Percentiles rank a stretch among this genome's conserved stretches.
phyloP scores from a whole-genome alignment of 371 early-diverging fungal species.

The Mucor lusitanicus region DNA sequence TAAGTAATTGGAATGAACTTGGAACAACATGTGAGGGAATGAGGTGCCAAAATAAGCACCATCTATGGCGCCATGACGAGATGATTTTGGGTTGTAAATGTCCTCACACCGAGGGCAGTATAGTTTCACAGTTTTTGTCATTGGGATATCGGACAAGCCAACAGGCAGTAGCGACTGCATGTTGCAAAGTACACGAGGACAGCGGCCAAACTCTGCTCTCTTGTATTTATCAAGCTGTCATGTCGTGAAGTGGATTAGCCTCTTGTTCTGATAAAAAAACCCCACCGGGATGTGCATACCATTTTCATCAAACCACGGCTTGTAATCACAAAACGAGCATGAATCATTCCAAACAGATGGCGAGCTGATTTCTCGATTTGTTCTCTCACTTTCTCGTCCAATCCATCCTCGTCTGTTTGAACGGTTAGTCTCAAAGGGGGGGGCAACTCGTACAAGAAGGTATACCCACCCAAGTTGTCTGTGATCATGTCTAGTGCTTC shows the following conservation, averaged over 20 bases:
- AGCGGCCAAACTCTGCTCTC: slow-evolving; percentile 92
- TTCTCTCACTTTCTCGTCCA: slow-evolving; percentile 70
- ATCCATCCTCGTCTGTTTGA: slow-evolving; percentile 58
- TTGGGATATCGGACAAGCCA: slow-evolving; percentile 86
- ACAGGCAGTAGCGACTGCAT: slow-evolving; percentile 85
- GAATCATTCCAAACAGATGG: slow-evolving; percentile 92
- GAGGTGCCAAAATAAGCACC: slow-evolving; percentile 98
- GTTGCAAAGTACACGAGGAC: slow-evolving; percentile 94
- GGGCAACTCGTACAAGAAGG: too few relatives aligned
- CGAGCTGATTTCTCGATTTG: slow-evolving; percentile 78
- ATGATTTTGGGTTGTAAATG: slow-evolving; percentile 90
- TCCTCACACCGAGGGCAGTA: slow-evolving; percentile 95
- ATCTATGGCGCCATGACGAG: slow-evolving; percentile 83
- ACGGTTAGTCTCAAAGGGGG: neutral
- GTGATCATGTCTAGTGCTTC: slow-evolving; percentile 93
- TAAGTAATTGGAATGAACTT: slow-evolving; percentile 86
- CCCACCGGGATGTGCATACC: too few relatives aligned
- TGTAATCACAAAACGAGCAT: slow-evolving; percentile 91
- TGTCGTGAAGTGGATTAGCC: too few relatives aligned
- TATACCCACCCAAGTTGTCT: slow-evolving; percentile 70
- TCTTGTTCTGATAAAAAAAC: too few relatives aligned
- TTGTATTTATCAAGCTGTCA: slow-evolving; percentile 81
- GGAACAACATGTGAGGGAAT: slow-evolving; percentile 95
- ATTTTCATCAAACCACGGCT: slow-evolving; percentile 85
- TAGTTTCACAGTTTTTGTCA: slow-evolving; percentile 84